These are phyloP conservation scores for Leccinum fuscescens DNA, from an alignment of 1,284 basidiomycete species.

Conservation along the genomic window DNA sequence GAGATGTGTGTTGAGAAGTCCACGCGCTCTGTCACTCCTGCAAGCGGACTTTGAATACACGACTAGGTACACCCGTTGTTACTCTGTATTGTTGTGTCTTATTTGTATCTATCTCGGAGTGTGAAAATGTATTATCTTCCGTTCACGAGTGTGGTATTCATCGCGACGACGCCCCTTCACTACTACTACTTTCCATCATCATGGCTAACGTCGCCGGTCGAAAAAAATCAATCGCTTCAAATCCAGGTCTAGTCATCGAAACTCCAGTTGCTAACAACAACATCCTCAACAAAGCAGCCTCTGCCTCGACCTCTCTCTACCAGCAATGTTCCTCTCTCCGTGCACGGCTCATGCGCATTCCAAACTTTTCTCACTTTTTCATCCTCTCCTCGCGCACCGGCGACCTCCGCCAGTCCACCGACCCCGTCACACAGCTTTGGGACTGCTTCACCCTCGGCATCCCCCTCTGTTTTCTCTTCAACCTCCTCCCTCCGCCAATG, in stretches of 20 bases:
- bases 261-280: slow-evolving; percentile 74
- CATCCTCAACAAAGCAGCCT: slow-evolving; percentile 82
- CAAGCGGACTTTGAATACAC: slow-evolving; percentile 23
- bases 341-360: slow-evolving; percentile 71
- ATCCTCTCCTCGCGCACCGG: slow-evolving; percentile 53
- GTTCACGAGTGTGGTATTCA: background rate
- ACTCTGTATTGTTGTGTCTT: slow-evolving; percentile 21
- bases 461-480: slow-evolving; percentile 93
- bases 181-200: slow-evolving; percentile 27
- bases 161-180: too few species aligned
- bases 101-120: slow-evolving; percentile 34
- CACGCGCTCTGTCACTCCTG: slow-evolving; percentile 27
- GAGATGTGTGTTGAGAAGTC: slow-evolving; percentile 27
- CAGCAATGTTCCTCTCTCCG: slow-evolving; percentile 82
- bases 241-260: slow-evolving; percentile 65
- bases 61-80: too few species aligned
- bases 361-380: slow-evolving; percentile 70
- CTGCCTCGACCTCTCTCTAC: slow-evolving; percentile 80
- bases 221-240: slow-evolving; percentile 78
- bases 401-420: slow-evolving; percentile 67
- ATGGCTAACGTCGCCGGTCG: slow-evolving; percentile 70
- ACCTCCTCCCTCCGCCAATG: slow-evolving; percentile 73
- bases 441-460: slow-evolving; percentile 91
- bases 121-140: slow-evolving; percentile 31
- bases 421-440: slow-evolving; percentile 92